phyloP scores from a whole-genome alignment of 1,284 basidiomycete genomes.

The Cutaneotrichosporon sp. region DNA sequence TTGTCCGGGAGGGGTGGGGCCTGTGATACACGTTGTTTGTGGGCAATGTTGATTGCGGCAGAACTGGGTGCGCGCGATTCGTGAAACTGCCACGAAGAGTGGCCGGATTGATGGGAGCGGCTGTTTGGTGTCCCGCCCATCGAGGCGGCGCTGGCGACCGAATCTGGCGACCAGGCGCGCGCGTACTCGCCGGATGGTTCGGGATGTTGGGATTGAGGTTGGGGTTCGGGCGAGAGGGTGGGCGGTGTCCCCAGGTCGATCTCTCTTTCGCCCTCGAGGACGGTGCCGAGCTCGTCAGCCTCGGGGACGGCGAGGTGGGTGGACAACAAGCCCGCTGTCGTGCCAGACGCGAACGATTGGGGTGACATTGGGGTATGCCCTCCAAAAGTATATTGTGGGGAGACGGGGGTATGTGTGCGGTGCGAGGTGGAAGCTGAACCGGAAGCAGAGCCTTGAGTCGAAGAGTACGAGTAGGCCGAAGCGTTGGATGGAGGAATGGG shows the following conservation, averaged over 20 bases:
- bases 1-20: conserved; percentile 14
- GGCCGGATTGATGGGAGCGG: conserved; percentile 6
- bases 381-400: conserved; percentile 24
- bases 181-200: background rate
- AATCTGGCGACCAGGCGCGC: background rate
- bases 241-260: background rate
- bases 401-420: conserved; percentile 11
- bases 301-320: background rate
- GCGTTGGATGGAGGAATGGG: background rate
- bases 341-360: background rate
- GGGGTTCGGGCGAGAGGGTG: background rate
- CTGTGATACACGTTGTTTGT: conserved; percentile 17
- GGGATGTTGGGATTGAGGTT: background rate
- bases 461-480: conserved; percentile 1
- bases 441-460: background rate
- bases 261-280: background rate
- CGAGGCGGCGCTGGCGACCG: background rate
- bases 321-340: background rate
- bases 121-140: background rate
- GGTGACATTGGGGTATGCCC: conserved; percentile 14
- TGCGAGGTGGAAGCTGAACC: background rate
- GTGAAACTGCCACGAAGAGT: conserved; percentile 10
- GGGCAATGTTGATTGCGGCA: conserved; percentile 15
- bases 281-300: background rate
- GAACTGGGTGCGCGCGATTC: background rate